Conservation (phyloP, 2,329 filamentous ascomycete genomes). For the Talaromyces sp. region DNA sequence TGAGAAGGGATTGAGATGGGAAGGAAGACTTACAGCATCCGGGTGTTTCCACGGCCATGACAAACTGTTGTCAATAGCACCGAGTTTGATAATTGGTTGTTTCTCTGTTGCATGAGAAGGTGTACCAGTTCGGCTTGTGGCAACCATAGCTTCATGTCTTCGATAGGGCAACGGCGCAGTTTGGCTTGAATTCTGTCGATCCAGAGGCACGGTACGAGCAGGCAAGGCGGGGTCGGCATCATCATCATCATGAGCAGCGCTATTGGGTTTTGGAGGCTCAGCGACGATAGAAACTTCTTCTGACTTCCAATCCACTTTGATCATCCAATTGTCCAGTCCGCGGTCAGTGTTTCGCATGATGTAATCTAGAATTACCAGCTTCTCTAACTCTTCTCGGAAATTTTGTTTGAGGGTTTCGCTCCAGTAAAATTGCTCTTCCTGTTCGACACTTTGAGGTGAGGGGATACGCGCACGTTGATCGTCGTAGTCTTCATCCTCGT, state of each 20-base stretch:
- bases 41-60: constrained; percentile 99
- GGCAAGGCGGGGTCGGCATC: constrained; percentile 46
- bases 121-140: constrained; percentile 55
- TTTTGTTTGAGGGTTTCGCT: constrained; percentile 82
- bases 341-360: constrained; percentile 99
- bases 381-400: constrained; percentile 92
- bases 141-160: constrained; percentile 78
- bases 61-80: constrained; percentile 94
- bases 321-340: constrained; percentile 99
- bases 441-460: constrained; percentile 43
- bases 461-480: constrained; percentile 34
- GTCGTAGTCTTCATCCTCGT: constrained; percentile 53
- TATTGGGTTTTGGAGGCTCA: constrained; percentile 67
- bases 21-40: constrained; percentile 60
- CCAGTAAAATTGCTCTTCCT: constrained; percentile 65
- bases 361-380: constrained; percentile 94
- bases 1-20: background rate
- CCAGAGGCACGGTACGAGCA: constrained; percentile 57
- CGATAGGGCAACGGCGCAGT: constrained; percentile 61
- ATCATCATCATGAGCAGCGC: constrained; percentile 42
- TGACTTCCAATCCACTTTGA: constrained; percentile 82
- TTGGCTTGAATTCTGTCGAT: constrained; percentile 27
- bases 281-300: constrained; percentile 80
- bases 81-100: constrained; percentile 65
- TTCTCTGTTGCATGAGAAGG: constrained; percentile 43